Evolutionary conservation across 2,329 filamentous ascomycete species (phyloP).

Genomic region (Diaporthe sp.): DNA sequence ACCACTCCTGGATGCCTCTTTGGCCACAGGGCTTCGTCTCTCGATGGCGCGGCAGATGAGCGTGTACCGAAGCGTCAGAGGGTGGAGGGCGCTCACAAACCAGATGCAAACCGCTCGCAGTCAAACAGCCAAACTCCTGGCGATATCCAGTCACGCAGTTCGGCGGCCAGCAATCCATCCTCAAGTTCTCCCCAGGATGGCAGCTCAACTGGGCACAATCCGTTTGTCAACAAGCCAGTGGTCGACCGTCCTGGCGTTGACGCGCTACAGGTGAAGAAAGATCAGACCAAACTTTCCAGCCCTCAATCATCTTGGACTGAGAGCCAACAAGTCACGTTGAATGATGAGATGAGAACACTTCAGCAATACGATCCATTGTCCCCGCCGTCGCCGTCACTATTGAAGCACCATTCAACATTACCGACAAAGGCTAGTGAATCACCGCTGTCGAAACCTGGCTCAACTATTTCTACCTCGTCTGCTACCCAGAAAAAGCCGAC

Average conservation of each 20-base stretch:
- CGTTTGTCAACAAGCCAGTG: neutral
- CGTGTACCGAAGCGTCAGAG: conserved; percentile 28
- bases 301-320: neutral
- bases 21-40: conserved; percentile 32
- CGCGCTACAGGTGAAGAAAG: neutral
- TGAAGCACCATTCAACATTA: conserved; percentile 8
- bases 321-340: conserved; percentile 4
- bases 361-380: conserved; percentile 41
- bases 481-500: conserved; percentile 1
- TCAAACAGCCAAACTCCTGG: neutral
- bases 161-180: neutral
- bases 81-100: neutral
- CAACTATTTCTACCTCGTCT: neutral
- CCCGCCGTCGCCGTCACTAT: conserved; percentile 24
- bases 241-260: neutral
- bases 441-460: neutral
- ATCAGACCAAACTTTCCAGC: neutral
- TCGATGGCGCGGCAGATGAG: conserved; percentile 33
- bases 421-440: conserved; percentile 3
- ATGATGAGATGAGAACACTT: conserved; percentile 21
- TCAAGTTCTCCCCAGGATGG: neutral
- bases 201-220: neutral
- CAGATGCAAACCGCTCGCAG: neutral
- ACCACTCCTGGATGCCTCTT: conserved; percentile 39
- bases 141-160: neutral